These are phyloP conservation scores for Sarcodon sp. DNA, from an alignment of 768 basidiomycete species.

Conservation along the genomic window DNA sequence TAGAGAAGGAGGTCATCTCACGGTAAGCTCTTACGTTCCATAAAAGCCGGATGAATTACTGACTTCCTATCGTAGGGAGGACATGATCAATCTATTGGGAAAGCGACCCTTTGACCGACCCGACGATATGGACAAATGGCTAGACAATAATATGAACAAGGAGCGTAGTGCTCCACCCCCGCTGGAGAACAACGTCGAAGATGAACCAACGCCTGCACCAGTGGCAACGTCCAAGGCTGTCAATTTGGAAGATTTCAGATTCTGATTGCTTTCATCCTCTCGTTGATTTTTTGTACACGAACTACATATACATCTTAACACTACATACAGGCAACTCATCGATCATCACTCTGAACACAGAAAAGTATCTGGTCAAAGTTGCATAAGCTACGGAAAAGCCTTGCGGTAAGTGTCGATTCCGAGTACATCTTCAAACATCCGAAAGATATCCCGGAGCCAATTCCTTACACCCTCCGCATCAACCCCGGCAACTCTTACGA, in stretches of 20 bases:
- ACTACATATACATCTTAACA: constrained; percentile 3
- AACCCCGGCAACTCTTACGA: constrained; percentile 64
- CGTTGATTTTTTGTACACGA: constrained; percentile 2
- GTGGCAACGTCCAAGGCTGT: constrained; percentile 20
- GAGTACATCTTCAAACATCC: constrained; percentile 34
- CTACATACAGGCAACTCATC: neutral
- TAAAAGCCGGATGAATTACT: neutral
- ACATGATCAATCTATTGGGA: constrained; percentile 76
- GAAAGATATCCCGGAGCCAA: constrained; percentile 53
- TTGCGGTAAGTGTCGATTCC: constrained; percentile 55
- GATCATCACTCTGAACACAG: neutral
- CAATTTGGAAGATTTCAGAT: neutral
- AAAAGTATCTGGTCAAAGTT: neutral
- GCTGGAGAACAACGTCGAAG: constrained; percentile 25
- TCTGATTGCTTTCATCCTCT: neutral
- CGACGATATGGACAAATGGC: constrained; percentile 96
- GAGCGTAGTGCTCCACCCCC: constrained; percentile 57
- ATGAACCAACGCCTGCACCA: constrained; percentile 33
- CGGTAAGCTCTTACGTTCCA: constrained; percentile 35
- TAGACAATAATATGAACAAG: constrained; percentile 61
- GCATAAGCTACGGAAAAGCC: constrained; percentile 32
- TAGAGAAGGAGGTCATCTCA: constrained; percentile 95
- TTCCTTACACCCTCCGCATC: constrained; percentile 64
- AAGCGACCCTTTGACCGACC: constrained; percentile 68
- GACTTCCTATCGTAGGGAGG: constrained; percentile 39